Evolutionary conservation across 345 rosid species (phyloP).

Genomic region (Nasturtium officinale): DNA sequence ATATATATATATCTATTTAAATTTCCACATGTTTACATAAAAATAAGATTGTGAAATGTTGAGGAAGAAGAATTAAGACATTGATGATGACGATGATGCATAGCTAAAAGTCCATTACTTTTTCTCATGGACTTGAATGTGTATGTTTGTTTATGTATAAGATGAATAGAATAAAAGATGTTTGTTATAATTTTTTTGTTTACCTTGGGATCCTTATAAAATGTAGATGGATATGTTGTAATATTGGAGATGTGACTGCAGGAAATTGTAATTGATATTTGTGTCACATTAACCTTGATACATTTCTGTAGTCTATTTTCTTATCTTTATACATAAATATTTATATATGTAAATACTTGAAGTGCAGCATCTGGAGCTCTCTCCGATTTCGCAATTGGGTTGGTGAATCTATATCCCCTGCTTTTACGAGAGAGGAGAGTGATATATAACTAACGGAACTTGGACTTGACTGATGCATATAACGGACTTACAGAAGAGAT

Average conservation of each 20-base stretch:
- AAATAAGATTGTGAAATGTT: conserved; percentile 38
- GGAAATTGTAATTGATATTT: conserved; percentile 30
- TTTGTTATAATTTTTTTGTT: not conserved
- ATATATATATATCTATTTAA: not conserved
- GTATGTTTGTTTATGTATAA: conserved; percentile 52
- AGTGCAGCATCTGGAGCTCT: not conserved
- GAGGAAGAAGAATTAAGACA: conserved; percentile 36
- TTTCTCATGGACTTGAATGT: conserved; percentile 66
- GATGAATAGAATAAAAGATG: conserved; percentile 40
- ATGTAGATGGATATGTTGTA: conserved; percentile 32
- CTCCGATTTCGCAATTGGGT: not conserved
- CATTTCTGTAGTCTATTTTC: conserved; percentile 2
- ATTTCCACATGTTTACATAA: conserved; percentile 42
- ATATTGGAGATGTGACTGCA: conserved; percentile 27
- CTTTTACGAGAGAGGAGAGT: not conserved
- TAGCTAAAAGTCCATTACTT: conserved; percentile 68
- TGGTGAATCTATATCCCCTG: not conserved
- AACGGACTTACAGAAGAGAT: not conserved
- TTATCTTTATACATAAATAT: too few relatives aligned
- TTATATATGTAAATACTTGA: too few relatives aligned
- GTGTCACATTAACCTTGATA: conserved; percentile 14
- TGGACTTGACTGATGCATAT: not conserved
- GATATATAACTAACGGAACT: not conserved
- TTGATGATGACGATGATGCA: conserved; percentile 49
- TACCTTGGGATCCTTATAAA: conserved; percentile 15